A percentile compares a stretch with the other conserved stretches of the same genome.
phyloP scores from a whole-genome alignment of 2,329 filamentous ascomycete species.

The Aspergillus unguis region DNA sequence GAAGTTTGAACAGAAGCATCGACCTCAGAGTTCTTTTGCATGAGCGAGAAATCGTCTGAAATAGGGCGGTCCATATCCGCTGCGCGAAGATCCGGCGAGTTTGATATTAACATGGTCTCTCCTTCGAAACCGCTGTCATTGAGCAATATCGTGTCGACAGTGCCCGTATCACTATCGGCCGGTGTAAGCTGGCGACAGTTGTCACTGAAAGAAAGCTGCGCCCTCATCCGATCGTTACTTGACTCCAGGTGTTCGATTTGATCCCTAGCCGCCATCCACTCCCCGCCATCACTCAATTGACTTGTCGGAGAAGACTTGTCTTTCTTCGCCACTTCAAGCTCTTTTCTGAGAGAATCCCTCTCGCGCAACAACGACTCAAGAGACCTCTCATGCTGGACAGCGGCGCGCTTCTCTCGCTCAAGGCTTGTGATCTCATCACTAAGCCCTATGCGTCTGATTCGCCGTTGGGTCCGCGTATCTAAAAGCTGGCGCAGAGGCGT shows the following conservation, averaged over 20 bases:
- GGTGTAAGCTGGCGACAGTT: slow-evolving; percentile 3
- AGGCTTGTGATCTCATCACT: slow-evolving; percentile 47
- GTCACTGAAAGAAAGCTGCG: slow-evolving; percentile 18
- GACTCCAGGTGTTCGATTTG: slow-evolving; percentile 20
- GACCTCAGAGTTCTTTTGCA: slow-evolving; percentile 8
- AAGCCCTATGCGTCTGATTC: slow-evolving; percentile 44
- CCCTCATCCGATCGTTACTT: slow-evolving; percentile 18
- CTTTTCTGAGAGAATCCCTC: slow-evolving; percentile 27
- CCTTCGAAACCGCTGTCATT: slow-evolving; percentile 28
- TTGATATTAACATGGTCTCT: slow-evolving; percentile 28
- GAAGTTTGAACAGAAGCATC: slow-evolving; percentile 21
- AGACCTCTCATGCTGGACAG: slow-evolving; percentile 24
- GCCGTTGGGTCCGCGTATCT: slow-evolving; percentile 41
- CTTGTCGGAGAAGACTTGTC: slow-evolving; percentile 5
- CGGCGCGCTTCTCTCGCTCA: slow-evolving; percentile 38
- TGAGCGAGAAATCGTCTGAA: slow-evolving; percentile 20
- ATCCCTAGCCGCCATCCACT: slow-evolving; percentile 17
- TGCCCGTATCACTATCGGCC: slow-evolving; percentile 7
- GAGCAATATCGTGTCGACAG: slow-evolving; percentile 27
- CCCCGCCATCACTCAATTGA: slow-evolving; percentile 14
- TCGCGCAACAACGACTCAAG: slow-evolving; percentile 26
- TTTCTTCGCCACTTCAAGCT: slow-evolving; percentile 23
- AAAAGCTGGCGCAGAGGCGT: slow-evolving; percentile 44
- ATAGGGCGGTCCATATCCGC: slow-evolving; percentile 9
- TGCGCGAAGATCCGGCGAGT: slow-evolving; percentile 30